Evolutionary conservation across 768 basidiomycete genomes (phyloP), one percentile per base, ranked within the genome.

Genomic region (Phylloporus sp.): DNA sequence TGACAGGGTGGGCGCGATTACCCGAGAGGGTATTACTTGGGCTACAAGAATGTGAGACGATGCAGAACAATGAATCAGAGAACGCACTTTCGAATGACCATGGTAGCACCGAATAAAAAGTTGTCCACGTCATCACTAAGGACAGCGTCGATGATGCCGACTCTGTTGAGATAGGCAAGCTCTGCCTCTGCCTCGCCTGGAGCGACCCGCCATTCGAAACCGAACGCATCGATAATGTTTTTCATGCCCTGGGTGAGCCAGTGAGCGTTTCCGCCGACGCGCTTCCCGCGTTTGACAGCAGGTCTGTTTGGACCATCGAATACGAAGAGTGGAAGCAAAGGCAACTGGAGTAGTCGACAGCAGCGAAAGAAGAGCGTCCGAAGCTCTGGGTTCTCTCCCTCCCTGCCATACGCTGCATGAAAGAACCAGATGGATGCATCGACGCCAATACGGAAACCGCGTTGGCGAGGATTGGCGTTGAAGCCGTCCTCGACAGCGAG

Each of bases 131-230:
- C 94, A 63, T 97, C 94, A 0, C 93, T 89, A 35, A 94, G 73
- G 21, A 96, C 79, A 0, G 84, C 90, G 60, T 97, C 94, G 46
- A 97, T 86, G 42, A 86, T 64, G 3, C 90, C 90, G 34, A 83
- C 78, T 5, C 77, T 72, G 56, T 91, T 93, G 43, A 97, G 72
- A 52, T 88, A 84, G 0, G 93, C 93, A 3, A 97, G 73, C 60
- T 95, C 93, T 0, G 93, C 93, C 64, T 97, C 94, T 0, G 94
- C 94, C 66, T 96, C 94, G 15, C 90, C 92, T 6, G 93, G 93
- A 14, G 91, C 93, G 63, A 75, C 79, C 54, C 80, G 71, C 81
- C 83, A 86, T 58, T 87, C 84, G 54, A 87, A 88, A 2, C 87
- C 86, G 65, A 87, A 88, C 0, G 85, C 82, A 36, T 85, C 80